Evolutionary conservation across 2,329 filamentous ascomycete species (phyloP).

Genomic region (Ceratocystis ficicola): DNA sequence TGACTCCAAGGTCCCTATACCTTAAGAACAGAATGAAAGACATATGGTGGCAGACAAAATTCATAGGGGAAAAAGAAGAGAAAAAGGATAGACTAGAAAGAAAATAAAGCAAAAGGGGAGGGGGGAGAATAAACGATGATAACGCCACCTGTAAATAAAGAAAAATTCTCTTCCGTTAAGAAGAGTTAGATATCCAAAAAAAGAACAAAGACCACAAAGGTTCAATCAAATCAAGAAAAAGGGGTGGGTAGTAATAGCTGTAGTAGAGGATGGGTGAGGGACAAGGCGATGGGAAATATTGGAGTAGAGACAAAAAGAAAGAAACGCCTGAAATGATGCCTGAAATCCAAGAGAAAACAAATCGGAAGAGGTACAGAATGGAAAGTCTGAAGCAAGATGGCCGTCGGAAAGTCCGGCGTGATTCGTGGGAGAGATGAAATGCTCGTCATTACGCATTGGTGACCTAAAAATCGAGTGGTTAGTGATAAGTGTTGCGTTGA

Average conservation of each 20-base stretch:
- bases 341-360: constrained; percentile 16
- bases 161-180: constrained; percentile 13
- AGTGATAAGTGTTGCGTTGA: background rate
- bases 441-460: constrained; percentile 42
- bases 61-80: constrained; percentile 9
- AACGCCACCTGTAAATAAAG: constrained; percentile 21
- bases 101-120: constrained; percentile 15
- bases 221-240: constrained; percentile 8
- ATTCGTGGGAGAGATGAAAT: constrained; percentile 16
- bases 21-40: background rate
- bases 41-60: constrained; percentile 2
- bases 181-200: constrained; percentile 22
- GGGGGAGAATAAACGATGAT: constrained; percentile 11
- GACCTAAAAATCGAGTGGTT: constrained; percentile 32
- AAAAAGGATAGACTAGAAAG: constrained; percentile 19
- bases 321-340: constrained; percentile 22
- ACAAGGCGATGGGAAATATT: constrained; percentile 3
- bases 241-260: constrained; percentile 2
- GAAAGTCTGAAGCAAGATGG: constrained; percentile 4
- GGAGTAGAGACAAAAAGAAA: constrained; percentile 11
- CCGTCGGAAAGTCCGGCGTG: constrained; percentile 15
- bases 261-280: background rate
- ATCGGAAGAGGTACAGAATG: constrained; percentile 22
- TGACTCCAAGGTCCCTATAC: background rate
- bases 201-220: constrained; percentile 15